Evolutionary conservation across 345 rosid genomes (phyloP).

Genomic region (Alliaria petiolata): DNA sequence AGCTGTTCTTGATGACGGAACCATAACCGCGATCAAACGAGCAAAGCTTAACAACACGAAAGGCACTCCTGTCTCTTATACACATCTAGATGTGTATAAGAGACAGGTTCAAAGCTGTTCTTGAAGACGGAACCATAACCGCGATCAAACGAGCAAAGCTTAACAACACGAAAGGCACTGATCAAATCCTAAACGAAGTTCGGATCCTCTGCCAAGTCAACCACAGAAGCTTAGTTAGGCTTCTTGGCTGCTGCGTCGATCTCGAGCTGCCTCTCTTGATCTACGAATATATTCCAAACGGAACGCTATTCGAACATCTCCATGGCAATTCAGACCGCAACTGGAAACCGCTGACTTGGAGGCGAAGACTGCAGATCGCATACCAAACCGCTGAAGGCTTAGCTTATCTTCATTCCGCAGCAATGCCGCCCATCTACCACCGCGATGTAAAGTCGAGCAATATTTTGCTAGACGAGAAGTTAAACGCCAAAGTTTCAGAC

Average conservation of each 20-base stretch:
- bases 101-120: too few species aligned
- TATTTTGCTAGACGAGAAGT: slow-evolving; percentile 49
- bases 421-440: slow-evolving; percentile 55
- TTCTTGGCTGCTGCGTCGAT: slow-evolving; percentile 44
- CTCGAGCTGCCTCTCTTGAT: slow-evolving; percentile 48
- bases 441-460: slow-evolving; percentile 59
- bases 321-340: slow-evolving; percentile 32
- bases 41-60: slow-evolving; percentile 52
- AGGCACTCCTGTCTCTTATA: too few species aligned
- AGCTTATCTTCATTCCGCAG: slow-evolving; percentile 56
- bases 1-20: slow-evolving; percentile 54
- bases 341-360: slow-evolving; percentile 36
- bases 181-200: slow-evolving; percentile 58
- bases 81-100: too few species aligned
- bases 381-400: slow-evolving; percentile 55
- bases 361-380: slow-evolving; percentile 40
- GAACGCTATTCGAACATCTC: slow-evolving; percentile 54
- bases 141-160: slow-evolving; percentile 59
- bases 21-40: slow-evolving; percentile 46
- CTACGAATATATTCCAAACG: slow-evolving; percentile 54
- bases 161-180: slow-evolving; percentile 45
- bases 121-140: slow-evolving; percentile 46
- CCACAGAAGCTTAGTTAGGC: slow-evolving; percentile 52
- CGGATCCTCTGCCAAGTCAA: slow-evolving; percentile 61
- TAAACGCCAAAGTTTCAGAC: slow-evolving; percentile 51